Percentiles rank a stretch among this genome's conserved stretches.
phyloP scores from a whole-genome alignment of 352 stramenopile species.

The Phytopythium chamaehyphon region DNA sequence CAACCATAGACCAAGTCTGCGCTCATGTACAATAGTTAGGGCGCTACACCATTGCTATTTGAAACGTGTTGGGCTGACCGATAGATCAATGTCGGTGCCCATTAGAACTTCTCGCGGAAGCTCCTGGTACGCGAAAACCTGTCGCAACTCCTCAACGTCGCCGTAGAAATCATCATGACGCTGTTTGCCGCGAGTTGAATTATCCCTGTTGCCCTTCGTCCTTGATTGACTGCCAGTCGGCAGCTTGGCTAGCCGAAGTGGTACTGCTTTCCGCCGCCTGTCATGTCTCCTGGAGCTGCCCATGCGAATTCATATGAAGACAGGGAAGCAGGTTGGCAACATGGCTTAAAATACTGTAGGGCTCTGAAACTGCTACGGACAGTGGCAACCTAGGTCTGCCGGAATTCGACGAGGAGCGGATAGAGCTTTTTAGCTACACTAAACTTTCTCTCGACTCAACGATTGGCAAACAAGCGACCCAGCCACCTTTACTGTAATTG shows the following conservation, averaged over 20 bases:
- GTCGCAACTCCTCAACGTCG: conserved; percentile 33
- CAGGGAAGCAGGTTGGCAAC: background rate
- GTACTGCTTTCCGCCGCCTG: background rate
- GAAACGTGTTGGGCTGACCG: conserved; percentile 22
- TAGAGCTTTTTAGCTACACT: too few species aligned
- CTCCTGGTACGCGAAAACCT: conserved; percentile 48
- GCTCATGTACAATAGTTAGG: background rate
- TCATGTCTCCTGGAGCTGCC: background rate
- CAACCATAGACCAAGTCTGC: conserved; percentile 66
- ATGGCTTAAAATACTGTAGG: too few species aligned
- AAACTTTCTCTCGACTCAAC: too few species aligned
- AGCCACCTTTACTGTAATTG: too few species aligned
- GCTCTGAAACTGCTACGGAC: too few species aligned
- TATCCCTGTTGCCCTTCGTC: too few species aligned
- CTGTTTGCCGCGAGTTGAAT: background rate
- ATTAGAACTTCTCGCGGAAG: conserved; percentile 60
- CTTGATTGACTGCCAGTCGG: background rate
- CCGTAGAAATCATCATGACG: too few species aligned
- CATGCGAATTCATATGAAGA: background rate
- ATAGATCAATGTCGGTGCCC: conserved; percentile 58
- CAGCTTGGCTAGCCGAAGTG: conserved; percentile 39
- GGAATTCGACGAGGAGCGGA: too few species aligned
- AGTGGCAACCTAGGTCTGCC: too few species aligned
- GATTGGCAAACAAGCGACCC: too few species aligned
- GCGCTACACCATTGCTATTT: background rate